Percentiles rank a stretch among this genome's conserved stretches.
Conservation (phyloP, 805 yeast species). For the Pichia californica region DNA sequence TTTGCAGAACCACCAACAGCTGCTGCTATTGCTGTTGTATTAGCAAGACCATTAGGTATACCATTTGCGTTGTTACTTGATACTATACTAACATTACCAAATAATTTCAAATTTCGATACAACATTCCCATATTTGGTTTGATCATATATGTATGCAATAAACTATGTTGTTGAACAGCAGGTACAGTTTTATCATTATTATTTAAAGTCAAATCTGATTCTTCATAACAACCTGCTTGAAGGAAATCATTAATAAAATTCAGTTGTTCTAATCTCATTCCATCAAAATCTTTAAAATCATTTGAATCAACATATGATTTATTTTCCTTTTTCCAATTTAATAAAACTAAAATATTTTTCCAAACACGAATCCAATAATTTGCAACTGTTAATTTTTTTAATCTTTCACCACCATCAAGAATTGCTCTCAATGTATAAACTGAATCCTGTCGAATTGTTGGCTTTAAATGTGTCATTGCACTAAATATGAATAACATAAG, state of each 20-base stretch:
- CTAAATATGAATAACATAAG: conserved; percentile 73
- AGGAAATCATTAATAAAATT: conserved; percentile 29
- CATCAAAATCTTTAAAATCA: conserved; percentile 16
- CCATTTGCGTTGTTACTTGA: neutral
- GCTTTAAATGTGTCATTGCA: conserved; percentile 88
- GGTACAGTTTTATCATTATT: too few relatives aligned
- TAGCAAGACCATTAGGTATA: too few relatives aligned
- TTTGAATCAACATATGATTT: conserved; percentile 16
- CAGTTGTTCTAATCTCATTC: conserved; percentile 31
- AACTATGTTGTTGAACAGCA: conserved; percentile 35
- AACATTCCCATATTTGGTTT: conserved; percentile 33
- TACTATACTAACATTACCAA: conserved; percentile 26
- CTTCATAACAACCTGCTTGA: conserved; percentile 20
- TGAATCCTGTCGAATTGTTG: conserved; percentile 69
- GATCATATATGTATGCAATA: conserved; percentile 45
- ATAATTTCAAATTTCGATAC: conserved; percentile 56
- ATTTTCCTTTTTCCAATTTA: conserved; percentile 55
- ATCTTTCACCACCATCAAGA: conserved; percentile 34
- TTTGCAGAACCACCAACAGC: too few relatives aligned
- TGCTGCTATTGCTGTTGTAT: neutral
- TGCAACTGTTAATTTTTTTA: conserved; percentile 43
- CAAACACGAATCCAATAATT: conserved; percentile 62
- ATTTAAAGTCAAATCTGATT: conserved; percentile 2
- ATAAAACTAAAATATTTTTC: conserved; percentile 56
- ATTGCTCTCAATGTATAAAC: conserved; percentile 59